Conservation (phyloP, 164 flowering plant genomes). For the Stephania japonica region DNA sequence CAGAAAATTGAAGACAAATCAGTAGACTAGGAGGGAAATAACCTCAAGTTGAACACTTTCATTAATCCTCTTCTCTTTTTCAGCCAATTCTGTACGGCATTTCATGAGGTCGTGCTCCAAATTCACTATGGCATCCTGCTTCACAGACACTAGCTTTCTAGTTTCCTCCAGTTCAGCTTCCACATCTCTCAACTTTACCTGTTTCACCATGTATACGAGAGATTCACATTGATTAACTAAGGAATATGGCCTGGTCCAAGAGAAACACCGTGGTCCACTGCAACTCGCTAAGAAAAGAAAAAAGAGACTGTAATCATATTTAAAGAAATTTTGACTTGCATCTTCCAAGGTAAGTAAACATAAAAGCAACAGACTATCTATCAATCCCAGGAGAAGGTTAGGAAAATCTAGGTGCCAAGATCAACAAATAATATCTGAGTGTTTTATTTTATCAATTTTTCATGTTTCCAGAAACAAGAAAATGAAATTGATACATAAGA, state of each 20-base stretch:
- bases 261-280: too few relatives aligned
- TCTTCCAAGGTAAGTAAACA: too few relatives aligned
- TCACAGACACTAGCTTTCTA: constrained; percentile 38
- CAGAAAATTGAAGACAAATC: not conserved
- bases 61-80: constrained; percentile 45
- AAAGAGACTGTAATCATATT: too few relatives aligned
- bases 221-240: not conserved
- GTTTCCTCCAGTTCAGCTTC: constrained; percentile 48
- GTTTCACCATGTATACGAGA: not conserved
- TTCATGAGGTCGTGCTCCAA: constrained; percentile 67
- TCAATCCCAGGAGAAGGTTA: too few relatives aligned
- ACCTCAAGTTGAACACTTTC: constrained; percentile 52
- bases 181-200: constrained; percentile 47
- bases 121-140: constrained; percentile 38
- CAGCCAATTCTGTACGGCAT: constrained; percentile 41
- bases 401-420: too few relatives aligned
- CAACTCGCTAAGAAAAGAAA: too few relatives aligned
- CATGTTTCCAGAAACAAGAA: too few relatives aligned
- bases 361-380: too few relatives aligned
- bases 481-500: too few relatives aligned
- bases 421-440: too few relatives aligned
- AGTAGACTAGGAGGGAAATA: not conserved
- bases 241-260: not conserved
- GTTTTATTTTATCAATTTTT: too few relatives aligned
- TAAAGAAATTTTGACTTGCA: too few relatives aligned